Evolutionary conservation across 148 eudicot genomes (phyloP), one percentile per base, ranked within the genome.

Genomic region (Rhododendron williamsianum): DNA sequence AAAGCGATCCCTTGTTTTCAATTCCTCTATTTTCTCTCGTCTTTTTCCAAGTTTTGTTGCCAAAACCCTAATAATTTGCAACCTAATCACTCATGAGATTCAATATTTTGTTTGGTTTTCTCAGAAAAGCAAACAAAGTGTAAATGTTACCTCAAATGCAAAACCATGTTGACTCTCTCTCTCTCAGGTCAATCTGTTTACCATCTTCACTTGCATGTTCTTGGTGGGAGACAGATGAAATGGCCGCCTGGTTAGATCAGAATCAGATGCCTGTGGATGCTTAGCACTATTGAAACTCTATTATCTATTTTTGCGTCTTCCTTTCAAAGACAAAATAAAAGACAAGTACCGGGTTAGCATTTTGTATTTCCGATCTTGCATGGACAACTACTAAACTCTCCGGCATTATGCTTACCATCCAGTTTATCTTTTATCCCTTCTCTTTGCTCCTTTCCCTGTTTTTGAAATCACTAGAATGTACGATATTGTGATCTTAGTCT

Each of bases 121-220:
- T 27, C 25, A 63, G 41, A 71, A 71, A 71, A 71, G 6, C 38
- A 33, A 65, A 9, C n/a, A 13, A 65, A 71, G 76, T 71, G 38
- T 67, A 9, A 67, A 8, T 67, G 41, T 35, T 27, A 16, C 41
- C 56, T n/a, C n/a, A 5, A 16, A 16, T 71, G 27, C 25, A 30
- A 25, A 71, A 49, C 21, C 16, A 33, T 48, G 41, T 11, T 83
- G 30, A 83, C 81, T 15, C 83, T 65, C 74, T 77, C 81, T 27
- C 76, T 30, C 65, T 65, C 87, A 93, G 96, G 94, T 90, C 96
- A 93, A 87, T 92, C 96, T 33, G 96, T 93, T 76, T 93, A 92
- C 92, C 96, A 93, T 91, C 91, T 93, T 49, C 95, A 93, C 87
- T 87, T 93, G 92, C 95, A 93, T 88, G 94, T 93, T 49, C 95